Percentiles rank a stretch among this genome's conserved stretches.
Evolutionary conservation across 108 stramenopile species (phyloP).

Genomic region (Pseudonitzschia pungens): DNA sequence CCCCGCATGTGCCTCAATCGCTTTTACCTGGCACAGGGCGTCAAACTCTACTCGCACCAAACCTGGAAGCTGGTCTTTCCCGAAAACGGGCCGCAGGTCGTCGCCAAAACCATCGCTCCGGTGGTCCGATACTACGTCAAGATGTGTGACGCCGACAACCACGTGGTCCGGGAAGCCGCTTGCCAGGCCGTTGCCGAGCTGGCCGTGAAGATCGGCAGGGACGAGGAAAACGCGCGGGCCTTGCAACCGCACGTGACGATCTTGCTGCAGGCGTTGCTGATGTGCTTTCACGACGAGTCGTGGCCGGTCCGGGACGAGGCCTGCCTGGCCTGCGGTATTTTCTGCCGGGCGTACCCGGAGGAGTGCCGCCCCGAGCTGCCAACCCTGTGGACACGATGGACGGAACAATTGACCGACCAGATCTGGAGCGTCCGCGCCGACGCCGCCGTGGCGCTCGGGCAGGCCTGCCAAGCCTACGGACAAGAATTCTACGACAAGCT

Average conservation of each 20-base stretch:
- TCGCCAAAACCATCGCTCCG: conserved; percentile 78
- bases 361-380: conserved; percentile 82
- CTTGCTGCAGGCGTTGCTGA: conserved; percentile 86
- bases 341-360: conserved; percentile 83
- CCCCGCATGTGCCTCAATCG: conserved; percentile 98
- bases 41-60: conserved; percentile 92
- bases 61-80: conserved; percentile 88
- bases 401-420: conserved; percentile 93
- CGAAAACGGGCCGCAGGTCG: conserved; percentile 65
- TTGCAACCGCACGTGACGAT: conserved; percentile 74
- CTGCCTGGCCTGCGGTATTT: conserved; percentile 91
- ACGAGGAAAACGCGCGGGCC: conserved; percentile 8
- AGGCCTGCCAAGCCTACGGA: conserved; percentile 82
- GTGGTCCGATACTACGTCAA: conserved; percentile 90
- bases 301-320: conserved; percentile 99
- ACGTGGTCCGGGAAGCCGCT: conserved; percentile 94
- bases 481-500: conserved; percentile 47
- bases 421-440: conserved; percentile 97
- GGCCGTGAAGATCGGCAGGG: conserved; percentile 78
- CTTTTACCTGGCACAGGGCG: conserved; percentile 95
- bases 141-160: conserved; percentile 93
- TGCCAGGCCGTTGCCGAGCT: conserved; percentile 96
- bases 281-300: conserved; percentile 96
- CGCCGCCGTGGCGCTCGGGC: conserved; percentile 92
- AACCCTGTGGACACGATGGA: conserved; percentile 88